Evolutionary conservation across 2,329 filamentous ascomycete species (phyloP).

Genomic region (Pezicula carpinea): DNA sequence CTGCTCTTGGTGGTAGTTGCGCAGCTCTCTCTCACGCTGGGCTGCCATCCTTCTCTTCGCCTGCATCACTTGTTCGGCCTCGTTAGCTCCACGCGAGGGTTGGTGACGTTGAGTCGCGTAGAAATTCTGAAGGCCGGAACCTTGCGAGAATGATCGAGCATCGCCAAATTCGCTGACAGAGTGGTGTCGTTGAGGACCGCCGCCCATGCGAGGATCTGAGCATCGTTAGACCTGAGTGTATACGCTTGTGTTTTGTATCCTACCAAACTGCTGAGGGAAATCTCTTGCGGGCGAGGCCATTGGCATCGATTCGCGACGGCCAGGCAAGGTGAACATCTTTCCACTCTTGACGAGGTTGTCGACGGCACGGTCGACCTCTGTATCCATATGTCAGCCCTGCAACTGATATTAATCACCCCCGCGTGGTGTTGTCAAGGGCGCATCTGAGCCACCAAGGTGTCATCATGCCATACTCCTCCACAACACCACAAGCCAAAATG

Average conservation of each 20-base stretch:
- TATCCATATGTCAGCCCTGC: conserved; percentile 15
- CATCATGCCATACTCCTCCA: conserved; percentile 4
- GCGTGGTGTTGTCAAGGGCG: neutral
- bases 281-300: conserved; percentile 51
- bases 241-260: conserved; percentile 29
- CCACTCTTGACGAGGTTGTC: conserved; percentile 97
- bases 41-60: conserved; percentile 98
- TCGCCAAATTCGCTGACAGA: conserved; percentile 77
- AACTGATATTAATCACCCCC: neutral
- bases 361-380: conserved; percentile 93
- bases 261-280: conserved; percentile 55
- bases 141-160: conserved; percentile 61
- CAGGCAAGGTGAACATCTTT: conserved; percentile 73
- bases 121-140: conserved; percentile 83
- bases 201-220: conserved; percentile 66
- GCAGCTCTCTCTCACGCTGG: conserved; percentile 96
- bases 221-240: conserved; percentile 9
- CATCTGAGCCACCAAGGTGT: neutral
- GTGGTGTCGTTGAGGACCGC: conserved; percentile 68
- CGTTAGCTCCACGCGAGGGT: conserved; percentile 74
- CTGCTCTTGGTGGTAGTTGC: conserved; percentile 99
- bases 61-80: conserved; percentile 98
- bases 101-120: conserved; percentile 93
- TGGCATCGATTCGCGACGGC: conserved; percentile 78
- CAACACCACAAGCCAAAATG: conserved; percentile 8